Conservation (phyloP, 2,329 filamentous ascomycete genomes). For the Penicillium sp. region DNA sequence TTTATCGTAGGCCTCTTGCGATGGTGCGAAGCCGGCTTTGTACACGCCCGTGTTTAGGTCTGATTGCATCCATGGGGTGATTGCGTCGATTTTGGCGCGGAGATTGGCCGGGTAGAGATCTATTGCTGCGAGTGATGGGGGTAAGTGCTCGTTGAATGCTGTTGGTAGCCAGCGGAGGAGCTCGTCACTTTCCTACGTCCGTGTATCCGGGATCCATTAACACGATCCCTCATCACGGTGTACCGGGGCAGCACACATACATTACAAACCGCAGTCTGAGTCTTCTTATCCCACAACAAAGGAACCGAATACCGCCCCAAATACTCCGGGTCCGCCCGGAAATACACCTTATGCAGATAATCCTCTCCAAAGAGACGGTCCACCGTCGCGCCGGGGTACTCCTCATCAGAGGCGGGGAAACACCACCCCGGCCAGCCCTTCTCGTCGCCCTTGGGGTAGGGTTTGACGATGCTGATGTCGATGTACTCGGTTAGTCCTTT, state of each 20-base stretch:
- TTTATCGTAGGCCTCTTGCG: conserved; percentile 58
- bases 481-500: conserved; percentile 59
- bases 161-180: conserved; percentile 60
- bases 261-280: conserved; percentile 60
- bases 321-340: conserved; percentile 61
- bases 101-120: conserved; percentile 57
- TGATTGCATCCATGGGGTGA: conserved; percentile 56
- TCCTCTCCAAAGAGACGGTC: conserved; percentile 61
- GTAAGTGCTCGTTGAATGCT: conserved; percentile 55
- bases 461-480: conserved; percentile 60
- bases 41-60: conserved; percentile 64
- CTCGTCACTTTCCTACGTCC: conserved; percentile 43
- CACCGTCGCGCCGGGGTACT: conserved; percentile 61
- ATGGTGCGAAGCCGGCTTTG: conserved; percentile 60
- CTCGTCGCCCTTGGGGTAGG: conserved; percentile 67
- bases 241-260: conserved; percentile 25
- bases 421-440: conserved; percentile 65
- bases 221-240: neutral
- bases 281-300: conserved; percentile 63
- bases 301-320: conserved; percentile 64
- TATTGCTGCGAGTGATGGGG: conserved; percentile 43
- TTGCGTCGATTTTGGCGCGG: conserved; percentile 53
- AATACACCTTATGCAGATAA: conserved; percentile 65
- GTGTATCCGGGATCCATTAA: neutral
- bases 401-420: conserved; percentile 55